A percentile compares a stretch with the other conserved stretches of the same genome.
Conservation (phyloP, 257 asterid genomes). For the Solanum dulcamara region DNA sequence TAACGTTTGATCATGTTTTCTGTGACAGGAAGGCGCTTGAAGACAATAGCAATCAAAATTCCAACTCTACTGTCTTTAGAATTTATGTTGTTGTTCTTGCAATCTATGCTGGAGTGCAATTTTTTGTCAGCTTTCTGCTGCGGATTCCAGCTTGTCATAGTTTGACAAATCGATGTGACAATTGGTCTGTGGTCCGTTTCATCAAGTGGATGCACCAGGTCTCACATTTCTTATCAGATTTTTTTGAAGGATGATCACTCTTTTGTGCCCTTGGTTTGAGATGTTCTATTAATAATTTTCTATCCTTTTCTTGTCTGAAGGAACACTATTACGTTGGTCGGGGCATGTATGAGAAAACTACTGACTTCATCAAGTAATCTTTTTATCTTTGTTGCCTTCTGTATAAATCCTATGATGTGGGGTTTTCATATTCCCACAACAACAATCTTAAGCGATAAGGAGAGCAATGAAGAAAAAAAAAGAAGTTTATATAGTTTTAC, state of each 20-base stretch:
- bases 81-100: conserved; percentile 51
- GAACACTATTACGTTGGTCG: conserved; percentile 97
- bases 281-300: not conserved
- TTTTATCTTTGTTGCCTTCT: conserved; percentile 5
- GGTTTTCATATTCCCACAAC: not conserved
- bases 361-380: conserved; percentile 76
- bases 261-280: conserved; percentile 1
- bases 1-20: not conserved
- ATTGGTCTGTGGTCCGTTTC: conserved; percentile 53
- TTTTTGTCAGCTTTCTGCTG: conserved; percentile 56
- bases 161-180: conserved; percentile 54
- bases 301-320: conserved; percentile 18
- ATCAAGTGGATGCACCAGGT: conserved; percentile 99
- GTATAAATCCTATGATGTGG: not conserved
- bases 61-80: conserved; percentile 37
- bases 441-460: not conserved
- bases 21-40: conserved; percentile 59
- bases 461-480: not conserved
- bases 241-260: not conserved
- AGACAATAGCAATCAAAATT: conserved; percentile 28
- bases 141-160: conserved; percentile 84
- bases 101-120: conserved; percentile 60
- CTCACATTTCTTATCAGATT: conserved; percentile 2
- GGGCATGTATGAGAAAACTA: conserved; percentile 91
- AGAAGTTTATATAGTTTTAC: not conserved